Conservation (phyloP, 805 yeast genomes). For the Yamadazyma sp. region DNA sequence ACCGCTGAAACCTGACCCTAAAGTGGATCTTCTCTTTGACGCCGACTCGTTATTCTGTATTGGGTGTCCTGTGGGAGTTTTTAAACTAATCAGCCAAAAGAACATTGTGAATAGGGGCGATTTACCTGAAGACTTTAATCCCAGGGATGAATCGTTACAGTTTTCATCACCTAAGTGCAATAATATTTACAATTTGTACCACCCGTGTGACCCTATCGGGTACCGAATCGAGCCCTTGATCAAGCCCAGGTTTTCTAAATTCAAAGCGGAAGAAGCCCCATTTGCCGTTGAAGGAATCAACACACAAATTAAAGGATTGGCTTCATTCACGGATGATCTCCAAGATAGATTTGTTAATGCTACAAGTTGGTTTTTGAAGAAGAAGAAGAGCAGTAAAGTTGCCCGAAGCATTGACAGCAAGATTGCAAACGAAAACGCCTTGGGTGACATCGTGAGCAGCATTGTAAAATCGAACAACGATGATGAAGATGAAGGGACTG, state of each 20-base stretch:
- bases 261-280: slow-evolving; percentile 59
- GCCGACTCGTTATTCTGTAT: slow-evolving; percentile 75
- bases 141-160: slow-evolving; percentile 16
- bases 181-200: slow-evolving; percentile 79
- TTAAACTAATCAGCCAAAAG: slow-evolving; percentile 68
- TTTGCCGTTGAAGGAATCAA: slow-evolving; percentile 54
- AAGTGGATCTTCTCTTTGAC: slow-evolving; percentile 57
- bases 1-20: slow-evolving; percentile 27
- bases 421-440: slow-evolving; percentile 34
- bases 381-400: slow-evolving; percentile 8
- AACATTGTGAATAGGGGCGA: slow-evolving; percentile 49
- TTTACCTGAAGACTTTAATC: slow-evolving; percentile 22
- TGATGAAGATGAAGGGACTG: slow-evolving; percentile 17
- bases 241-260: slow-evolving; percentile 44
- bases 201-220: slow-evolving; percentile 90
- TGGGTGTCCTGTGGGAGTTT: slow-evolving; percentile 91
- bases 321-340: slow-evolving; percentile 38
- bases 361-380: slow-evolving; percentile 33
- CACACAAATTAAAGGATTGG: slow-evolving; percentile 45
- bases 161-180: slow-evolving; percentile 54
- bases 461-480: slow-evolving; percentile 21
- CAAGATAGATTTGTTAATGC: slow-evolving; percentile 36
- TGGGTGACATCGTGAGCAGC: slow-evolving; percentile 40
- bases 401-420: slow-evolving; percentile 16
- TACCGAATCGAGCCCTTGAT: slow-evolving; percentile 87